These are phyloP conservation scores for Chaetomium strumarium DNA, from an alignment of 2,329 filamentous ascomycete species.

Conservation along the genomic window DNA sequence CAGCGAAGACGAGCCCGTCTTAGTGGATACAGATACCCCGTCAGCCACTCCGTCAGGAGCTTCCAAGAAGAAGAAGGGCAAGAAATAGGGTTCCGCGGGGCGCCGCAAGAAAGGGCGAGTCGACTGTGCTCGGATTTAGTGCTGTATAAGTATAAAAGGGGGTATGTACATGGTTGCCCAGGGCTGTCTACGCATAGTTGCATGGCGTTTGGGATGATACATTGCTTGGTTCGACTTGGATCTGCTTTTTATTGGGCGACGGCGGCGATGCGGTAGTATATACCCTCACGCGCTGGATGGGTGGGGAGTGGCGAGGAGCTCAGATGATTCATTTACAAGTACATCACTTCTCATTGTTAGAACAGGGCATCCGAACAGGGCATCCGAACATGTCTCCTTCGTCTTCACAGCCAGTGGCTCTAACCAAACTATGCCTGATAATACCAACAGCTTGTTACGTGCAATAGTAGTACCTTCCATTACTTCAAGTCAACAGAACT, in stretches of 20 bases:
- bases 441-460: too few relatives aligned
- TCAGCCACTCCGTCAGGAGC: conserved; percentile 34
- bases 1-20: conserved; percentile 70
- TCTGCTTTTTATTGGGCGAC: neutral
- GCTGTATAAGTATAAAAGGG: conserved; percentile 13
- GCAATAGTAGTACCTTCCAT: too few relatives aligned
- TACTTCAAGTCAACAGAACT: too few relatives aligned
- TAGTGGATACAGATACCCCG: conserved; percentile 58
- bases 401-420: too few relatives aligned
- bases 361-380: too few relatives aligned
- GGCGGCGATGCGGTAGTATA: neutral
- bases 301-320: neutral
- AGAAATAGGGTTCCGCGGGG: conserved; percentile 39
- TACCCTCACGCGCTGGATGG: neutral
- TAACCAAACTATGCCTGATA: too few relatives aligned
- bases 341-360: too few relatives aligned
- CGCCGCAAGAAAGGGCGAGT: neutral
- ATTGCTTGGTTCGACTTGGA: conserved; percentile 2
- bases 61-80: conserved; percentile 59
- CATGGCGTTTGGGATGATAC: conserved; percentile 23
- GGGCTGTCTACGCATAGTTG: conserved; percentile 18
- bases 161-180: neutral
- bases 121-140: neutral
- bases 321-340: neutral
- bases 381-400: too few relatives aligned